phyloP scores from a whole-genome alignment of 257 asterid species.

The Eucommia ulmoides region DNA sequence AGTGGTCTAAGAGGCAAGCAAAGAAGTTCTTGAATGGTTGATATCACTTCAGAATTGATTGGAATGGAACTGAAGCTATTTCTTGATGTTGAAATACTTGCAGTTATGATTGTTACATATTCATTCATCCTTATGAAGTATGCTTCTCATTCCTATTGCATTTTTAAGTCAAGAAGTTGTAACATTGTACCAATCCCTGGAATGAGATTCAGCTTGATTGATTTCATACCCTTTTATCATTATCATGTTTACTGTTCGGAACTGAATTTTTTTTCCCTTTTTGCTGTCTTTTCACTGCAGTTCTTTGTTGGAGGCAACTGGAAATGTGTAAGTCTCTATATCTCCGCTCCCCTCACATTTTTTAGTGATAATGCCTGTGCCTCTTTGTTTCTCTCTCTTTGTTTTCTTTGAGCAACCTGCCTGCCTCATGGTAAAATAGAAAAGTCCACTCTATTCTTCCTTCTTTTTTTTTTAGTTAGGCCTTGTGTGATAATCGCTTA shows the following conservation, averaged over 20 bases:
- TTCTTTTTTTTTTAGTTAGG: neutral
- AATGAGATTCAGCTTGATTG: slow-evolving; percentile 5
- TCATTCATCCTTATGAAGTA: too few relatives aligned
- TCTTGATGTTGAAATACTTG: too few relatives aligned
- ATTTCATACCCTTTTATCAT: neutral
- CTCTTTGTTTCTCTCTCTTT: neutral
- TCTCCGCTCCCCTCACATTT: neutral
- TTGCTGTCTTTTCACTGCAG: slow-evolving; percentile 59
- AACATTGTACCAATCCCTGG: neutral
- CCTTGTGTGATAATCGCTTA: neutral
- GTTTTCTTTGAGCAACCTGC: too few relatives aligned
- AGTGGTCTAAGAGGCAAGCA: too few relatives aligned
- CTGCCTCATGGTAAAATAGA: too few relatives aligned
- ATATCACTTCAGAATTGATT: too few relatives aligned
- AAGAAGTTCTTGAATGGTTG: too few relatives aligned
- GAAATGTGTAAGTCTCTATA: slow-evolving; percentile 82
- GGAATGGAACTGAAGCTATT: too few relatives aligned
- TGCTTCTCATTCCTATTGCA: neutral
- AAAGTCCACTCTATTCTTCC: too few relatives aligned
- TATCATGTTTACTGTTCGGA: neutral
- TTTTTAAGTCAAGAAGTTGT: neutral
- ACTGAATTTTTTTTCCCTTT: neutral
- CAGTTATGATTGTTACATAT: too few relatives aligned
- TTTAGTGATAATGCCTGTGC: neutral
- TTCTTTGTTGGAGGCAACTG: slow-evolving; percentile 99